A percentile compares a stretch with the other conserved stretches of the same genome.
Evolutionary conservation across 2,329 filamentous ascomycete species (phyloP).

Genomic region (Arthrobotrys sphaeroides): DNA sequence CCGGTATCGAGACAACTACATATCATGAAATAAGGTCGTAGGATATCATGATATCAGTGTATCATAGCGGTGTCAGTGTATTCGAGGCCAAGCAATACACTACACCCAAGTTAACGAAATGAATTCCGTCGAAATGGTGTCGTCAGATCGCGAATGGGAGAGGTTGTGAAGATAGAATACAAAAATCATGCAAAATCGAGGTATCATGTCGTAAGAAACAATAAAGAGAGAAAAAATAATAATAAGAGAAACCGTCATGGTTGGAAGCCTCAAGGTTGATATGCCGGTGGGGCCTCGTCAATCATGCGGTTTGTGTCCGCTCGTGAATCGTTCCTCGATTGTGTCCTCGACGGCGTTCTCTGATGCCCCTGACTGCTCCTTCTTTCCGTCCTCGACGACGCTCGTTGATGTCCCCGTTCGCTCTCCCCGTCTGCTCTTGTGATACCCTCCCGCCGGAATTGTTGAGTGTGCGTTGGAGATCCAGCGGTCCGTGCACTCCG

Average conservation of each 20-base stretch:
- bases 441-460: neutral
- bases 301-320: neutral
- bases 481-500: neutral
- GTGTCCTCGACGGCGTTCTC: neutral
- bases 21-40: too few species aligned
- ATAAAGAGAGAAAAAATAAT: neutral
- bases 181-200: neutral
- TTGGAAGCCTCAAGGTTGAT: slow-evolving; percentile 14
- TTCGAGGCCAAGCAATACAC: too few species aligned
- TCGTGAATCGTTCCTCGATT: slow-evolving; percentile 1
- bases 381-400: neutral
- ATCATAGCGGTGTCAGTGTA: too few species aligned
- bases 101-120: too few species aligned
- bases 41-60: too few species aligned
- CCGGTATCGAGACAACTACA: too few species aligned
- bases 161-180: too few species aligned
- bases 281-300: slow-evolving; percentile 23
- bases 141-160: too few species aligned
- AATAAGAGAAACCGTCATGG: neutral
- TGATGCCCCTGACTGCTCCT: neutral
- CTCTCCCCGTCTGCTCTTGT: neutral
- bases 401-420: slow-evolving; percentile 2
- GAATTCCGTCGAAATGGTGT: too few species aligned
- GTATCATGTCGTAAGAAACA: neutral
- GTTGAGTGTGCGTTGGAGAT: neutral